Base-by-base conservation (phyloP, 768 basidiomycete genomes). In the Auriscalpium vulgare region DNA sequence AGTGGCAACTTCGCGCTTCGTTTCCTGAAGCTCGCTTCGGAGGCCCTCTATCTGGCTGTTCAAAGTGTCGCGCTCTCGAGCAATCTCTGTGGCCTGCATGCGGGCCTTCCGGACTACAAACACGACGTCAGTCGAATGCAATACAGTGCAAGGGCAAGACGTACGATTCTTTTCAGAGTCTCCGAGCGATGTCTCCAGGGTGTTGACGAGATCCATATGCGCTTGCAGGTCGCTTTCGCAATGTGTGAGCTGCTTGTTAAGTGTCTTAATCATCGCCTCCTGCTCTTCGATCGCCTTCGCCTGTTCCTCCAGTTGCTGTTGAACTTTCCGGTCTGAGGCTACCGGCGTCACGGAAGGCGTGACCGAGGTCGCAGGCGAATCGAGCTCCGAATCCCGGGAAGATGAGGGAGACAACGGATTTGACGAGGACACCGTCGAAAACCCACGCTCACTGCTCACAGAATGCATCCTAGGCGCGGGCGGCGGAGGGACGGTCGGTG, bases 141-240 rank as follows among this genome's bases (percentile, higher is more conserved):
- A 19, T 43, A 40, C 19, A 50, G 21, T 10, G 14, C 8, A 55
- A 10, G 7, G 9, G 40, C 43, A 47, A 51, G 11, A 82, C 91
- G 73, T 70, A 93, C 91, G 75, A 66, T 93, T 94, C 70, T 95
- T 91, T 74, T 95, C 94, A 19, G 91, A 90, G 64, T 95, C 93
- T 50, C 88, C 87, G 13, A 95, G 77, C 7, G 90, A 91, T 46
- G 85, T 80, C 72, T 95, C 91, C 23, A 95, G 77, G 10, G 86
- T 89, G 59, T 74, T 79, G 59, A 93, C 91, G 53, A 93, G 80
- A 68, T 95, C 91, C 81, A 93, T 91, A 65, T 95, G 91, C 29
- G 88, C 85, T 63, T 94, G 89, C 60, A 95, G 75, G 70, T 97
- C 93, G 59, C 79, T 82, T 72, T 97, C 94, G 66, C 91, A 94